phyloP scores from a whole-genome alignment of 306 rosid species.

The Mimosa pudica region DNA sequence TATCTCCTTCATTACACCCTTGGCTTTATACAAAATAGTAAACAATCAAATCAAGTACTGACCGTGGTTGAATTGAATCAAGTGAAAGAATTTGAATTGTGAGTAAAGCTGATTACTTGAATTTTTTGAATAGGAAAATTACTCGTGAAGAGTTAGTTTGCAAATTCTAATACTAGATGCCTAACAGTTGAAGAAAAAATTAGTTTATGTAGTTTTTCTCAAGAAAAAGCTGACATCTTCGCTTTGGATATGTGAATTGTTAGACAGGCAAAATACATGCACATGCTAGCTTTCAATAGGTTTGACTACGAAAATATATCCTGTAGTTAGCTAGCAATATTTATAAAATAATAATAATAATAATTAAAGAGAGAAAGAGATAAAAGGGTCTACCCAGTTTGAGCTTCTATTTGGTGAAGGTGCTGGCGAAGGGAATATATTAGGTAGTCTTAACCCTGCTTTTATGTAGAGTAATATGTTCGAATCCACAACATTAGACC shows the following conservation, averaged over 20 bases:
- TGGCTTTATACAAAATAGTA: neutral
- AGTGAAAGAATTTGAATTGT: neutral
- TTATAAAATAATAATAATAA: neutral
- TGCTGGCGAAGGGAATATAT: no score
- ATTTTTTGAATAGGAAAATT: neutral
- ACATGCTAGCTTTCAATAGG: neutral
- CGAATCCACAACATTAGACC: no score
- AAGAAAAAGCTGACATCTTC: neutral
- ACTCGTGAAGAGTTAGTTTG: neutral
- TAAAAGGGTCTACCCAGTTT: neutral
- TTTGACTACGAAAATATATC: neutral
- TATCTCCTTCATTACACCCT: constrained; percentile 7
- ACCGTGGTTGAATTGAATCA: neutral
- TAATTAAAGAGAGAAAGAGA: neutral
- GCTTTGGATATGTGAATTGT: neutral
- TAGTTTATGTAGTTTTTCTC: constrained; percentile 7
- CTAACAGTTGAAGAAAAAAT: neutral
- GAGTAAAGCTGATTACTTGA: neutral
- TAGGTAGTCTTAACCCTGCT: no score
- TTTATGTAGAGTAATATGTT: no score
- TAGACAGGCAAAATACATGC: neutral
- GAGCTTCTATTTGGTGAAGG: no score
- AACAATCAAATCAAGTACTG: neutral
- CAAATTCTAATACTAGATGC: neutral
- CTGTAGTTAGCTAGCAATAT: constrained; percentile 6